Conservation (phyloP, 768 basidiomycete genomes). For the Exidia glandulosa region DNA sequence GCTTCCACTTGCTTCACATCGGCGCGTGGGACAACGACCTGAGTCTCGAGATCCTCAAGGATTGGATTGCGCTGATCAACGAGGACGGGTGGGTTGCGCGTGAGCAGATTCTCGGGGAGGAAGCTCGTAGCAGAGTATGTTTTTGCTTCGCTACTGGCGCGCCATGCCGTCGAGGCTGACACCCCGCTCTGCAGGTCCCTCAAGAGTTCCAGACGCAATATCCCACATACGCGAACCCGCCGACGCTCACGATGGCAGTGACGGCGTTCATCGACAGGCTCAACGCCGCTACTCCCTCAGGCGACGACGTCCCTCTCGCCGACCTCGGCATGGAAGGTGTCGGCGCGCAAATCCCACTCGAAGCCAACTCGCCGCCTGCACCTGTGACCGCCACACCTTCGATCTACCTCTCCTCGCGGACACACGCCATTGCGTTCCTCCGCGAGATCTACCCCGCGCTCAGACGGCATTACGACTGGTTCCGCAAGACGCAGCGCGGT, state of each 20-base stretch:
- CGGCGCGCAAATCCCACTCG: conserved; percentile 41
- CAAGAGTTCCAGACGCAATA: conserved; percentile 86
- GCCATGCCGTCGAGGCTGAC: not conserved
- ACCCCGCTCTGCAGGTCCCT: conserved; percentile 82
- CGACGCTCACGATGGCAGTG: conserved; percentile 88
- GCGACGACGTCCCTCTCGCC: conserved; percentile 32
- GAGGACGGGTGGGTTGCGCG: conserved; percentile 93
- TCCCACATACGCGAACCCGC: conserved; percentile 89
- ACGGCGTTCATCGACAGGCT: conserved; percentile 81
- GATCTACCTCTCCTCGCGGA: conserved; percentile 47
- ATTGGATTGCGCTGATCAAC: conserved; percentile 86
- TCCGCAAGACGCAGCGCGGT: conserved; percentile 85
- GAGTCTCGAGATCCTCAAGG: conserved; percentile 78
- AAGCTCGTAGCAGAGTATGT: conserved; percentile 82
- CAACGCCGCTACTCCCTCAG: conserved; percentile 23
- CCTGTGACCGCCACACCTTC: conserved; percentile 28
- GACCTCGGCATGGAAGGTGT: conserved; percentile 59
- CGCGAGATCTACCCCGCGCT: conserved; percentile 73
- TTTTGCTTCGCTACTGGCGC: not conserved
- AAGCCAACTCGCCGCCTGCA: not conserved
- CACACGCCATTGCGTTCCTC: conserved; percentile 40
- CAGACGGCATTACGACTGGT: conserved; percentile 92
- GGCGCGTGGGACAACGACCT: conserved; percentile 91
- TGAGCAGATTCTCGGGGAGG: conserved; percentile 94
- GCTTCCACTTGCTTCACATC: conserved; percentile 87